These are phyloP conservation scores for Wickerhamiella sorbophila DNA, from an alignment of 805 yeast species.

Conservation along the genomic window DNA sequence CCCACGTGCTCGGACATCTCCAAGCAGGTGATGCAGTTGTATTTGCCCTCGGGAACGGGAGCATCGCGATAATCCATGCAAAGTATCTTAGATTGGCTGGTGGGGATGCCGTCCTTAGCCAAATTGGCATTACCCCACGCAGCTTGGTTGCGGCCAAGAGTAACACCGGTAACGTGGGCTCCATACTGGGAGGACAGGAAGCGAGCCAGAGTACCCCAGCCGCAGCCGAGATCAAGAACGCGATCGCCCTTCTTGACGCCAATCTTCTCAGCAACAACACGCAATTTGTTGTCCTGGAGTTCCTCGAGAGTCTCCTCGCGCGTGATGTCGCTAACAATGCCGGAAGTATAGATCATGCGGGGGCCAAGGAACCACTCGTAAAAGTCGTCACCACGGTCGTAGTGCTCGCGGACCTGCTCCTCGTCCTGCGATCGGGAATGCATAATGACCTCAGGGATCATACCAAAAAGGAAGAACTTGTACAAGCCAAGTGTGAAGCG, in stretches of 20 bases:
- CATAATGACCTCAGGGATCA: conserved; percentile 86
- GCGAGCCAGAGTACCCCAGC: conserved; percentile 90
- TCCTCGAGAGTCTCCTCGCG: conserved; percentile 53
- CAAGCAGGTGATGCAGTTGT: conserved; percentile 77
- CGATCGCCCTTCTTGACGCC: conserved; percentile 57
- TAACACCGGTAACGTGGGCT: conserved; percentile 77
- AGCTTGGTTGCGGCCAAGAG: conserved; percentile 83
- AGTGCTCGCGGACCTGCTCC: conserved; percentile 91
- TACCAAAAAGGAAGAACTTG: conserved; percentile 68
- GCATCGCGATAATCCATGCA: conserved; percentile 86
- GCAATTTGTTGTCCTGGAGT: conserved; percentile 80
- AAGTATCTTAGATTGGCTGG: conserved; percentile 58
- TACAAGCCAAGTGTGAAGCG: conserved; percentile 62
- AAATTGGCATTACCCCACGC: conserved; percentile 70
- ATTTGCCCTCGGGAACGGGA: conserved; percentile 53
- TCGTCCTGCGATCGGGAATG: conserved; percentile 91
- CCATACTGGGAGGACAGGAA: conserved; percentile 72
- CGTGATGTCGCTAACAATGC: conserved; percentile 59
- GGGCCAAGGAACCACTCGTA: conserved; percentile 91
- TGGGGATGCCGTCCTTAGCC: conserved; percentile 48
- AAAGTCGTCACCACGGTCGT: conserved; percentile 92
- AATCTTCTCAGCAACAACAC: conserved; percentile 76
- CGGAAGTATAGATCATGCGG: conserved; percentile 86
- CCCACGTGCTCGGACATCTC: conserved; percentile 98
- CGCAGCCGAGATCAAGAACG: conserved; percentile 80